Conservation (phyloP, 2,329 filamentous ascomycete genomes). For the Verruconis gallopava region DNA sequence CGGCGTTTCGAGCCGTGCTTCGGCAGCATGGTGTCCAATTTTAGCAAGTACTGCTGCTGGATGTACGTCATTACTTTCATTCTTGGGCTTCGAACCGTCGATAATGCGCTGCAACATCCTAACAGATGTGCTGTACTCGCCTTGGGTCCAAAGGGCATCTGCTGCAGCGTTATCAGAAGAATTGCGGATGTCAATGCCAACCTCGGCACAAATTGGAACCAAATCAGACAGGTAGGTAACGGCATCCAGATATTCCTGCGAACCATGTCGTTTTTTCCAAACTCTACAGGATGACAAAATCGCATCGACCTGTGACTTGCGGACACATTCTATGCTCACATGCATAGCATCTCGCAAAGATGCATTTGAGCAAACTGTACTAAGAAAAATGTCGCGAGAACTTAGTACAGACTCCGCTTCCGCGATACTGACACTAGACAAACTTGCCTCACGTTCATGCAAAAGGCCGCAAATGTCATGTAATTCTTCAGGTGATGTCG, state of each 20-base stretch:
- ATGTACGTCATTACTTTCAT: conserved; percentile 11
- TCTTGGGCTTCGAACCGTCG: conserved; percentile 10
- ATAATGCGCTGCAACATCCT: conserved; percentile 65
- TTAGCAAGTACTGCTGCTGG: conserved; percentile 66
- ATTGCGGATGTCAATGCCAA: conserved; percentile 67
- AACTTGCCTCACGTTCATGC: conserved; percentile 57
- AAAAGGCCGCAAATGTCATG: conserved; percentile 51
- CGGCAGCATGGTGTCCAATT: conserved; percentile 76
- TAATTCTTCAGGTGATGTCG: conserved; percentile 46
- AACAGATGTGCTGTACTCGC: conserved; percentile 80
- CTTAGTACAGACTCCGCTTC: conserved; percentile 73
- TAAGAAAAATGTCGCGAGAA: conserved; percentile 70
- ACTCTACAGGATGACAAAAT: conserved; percentile 63
- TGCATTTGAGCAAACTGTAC: conserved; percentile 60
- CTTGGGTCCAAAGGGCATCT: conserved; percentile 86
- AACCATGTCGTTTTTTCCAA: conserved; percentile 60
- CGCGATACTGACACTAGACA: conserved; percentile 62
- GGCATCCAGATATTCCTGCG: conserved; percentile 77
- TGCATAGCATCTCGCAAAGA: conserved; percentile 48
- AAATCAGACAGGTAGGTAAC: conserved; percentile 74
- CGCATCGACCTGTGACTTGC: conserved; percentile 62
- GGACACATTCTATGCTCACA: conserved; percentile 49
- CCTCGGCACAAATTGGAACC: conserved; percentile 50
- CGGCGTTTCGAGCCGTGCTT: conserved; percentile 81
- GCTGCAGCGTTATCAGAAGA: conserved; percentile 72